phyloP scores from a whole-genome alignment of 2,329 filamentous ascomycete species.

The Aureobasidium sp. region DNA sequence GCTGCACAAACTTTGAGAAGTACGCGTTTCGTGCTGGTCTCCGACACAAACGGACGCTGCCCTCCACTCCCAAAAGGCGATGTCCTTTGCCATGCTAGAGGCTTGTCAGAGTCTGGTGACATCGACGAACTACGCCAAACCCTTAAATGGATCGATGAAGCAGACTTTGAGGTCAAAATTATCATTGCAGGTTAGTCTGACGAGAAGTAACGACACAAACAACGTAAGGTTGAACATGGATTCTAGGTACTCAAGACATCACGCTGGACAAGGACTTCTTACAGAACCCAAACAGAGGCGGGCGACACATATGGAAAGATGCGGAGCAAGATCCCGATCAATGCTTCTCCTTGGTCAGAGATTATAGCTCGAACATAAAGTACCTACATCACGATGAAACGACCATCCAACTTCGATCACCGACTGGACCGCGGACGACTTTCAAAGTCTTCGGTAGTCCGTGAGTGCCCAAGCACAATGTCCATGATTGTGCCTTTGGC shows the following conservation, averaged over 20 bases:
- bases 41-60: conserved; percentile 64
- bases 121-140: conserved; percentile 49
- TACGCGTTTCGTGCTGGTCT: conserved; percentile 65
- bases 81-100: conserved; percentile 67
- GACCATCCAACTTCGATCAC: conserved; percentile 46
- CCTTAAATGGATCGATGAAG: conserved; percentile 58
- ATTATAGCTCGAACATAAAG: conserved; percentile 36
- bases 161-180: conserved; percentile 62
- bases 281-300: conserved; percentile 21
- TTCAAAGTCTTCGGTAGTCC: conserved; percentile 67
- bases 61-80: conserved; percentile 58
- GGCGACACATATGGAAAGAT: background rate
- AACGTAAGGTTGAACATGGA: background rate
- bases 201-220: background rate
- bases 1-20: conserved; percentile 21
- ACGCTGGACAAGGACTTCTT: conserved; percentile 41
- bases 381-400: conserved; percentile 55
- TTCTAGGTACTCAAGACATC: background rate
- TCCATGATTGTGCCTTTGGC: conserved; percentile 58
- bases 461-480: conserved; percentile 44
- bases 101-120: conserved; percentile 66
- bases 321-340: background rate
- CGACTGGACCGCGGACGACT: conserved; percentile 47
- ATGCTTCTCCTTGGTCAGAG: background rate
- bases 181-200: conserved; percentile 53